Base-by-base conservation (phyloP, 2,329 filamentous ascomycete genomes). In the Colletotrichum paranaense region DNA sequence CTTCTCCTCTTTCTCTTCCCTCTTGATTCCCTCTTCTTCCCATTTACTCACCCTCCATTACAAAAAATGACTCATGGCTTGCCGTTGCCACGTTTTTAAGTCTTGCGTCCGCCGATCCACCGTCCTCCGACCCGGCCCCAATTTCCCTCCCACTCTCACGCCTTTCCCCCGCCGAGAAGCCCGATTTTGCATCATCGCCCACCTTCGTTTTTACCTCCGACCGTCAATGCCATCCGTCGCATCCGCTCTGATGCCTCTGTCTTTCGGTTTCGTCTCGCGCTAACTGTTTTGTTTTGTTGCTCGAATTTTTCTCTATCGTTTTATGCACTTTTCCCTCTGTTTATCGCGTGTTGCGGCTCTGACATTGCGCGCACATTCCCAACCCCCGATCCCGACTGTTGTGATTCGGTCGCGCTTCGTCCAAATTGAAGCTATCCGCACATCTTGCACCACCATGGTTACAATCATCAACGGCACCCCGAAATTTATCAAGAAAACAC, bases 381-480 rank as follows among this genome's bases (percentile, higher is more conserved):
- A 19, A 16, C 38, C 38, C 30, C 9, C 38, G 11, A 26, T 3
- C 56, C 24, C 14, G 35, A 46, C 64, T 24, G 53, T 62, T 42
- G 73, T 55, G 56, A 57, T 62, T 62, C 56, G 58, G 42, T 52
- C 57, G 60, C 60, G 63, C 62, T 30, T 57, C 30, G 42, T 35
- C 46, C 32, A 32, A 65, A 75, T 70, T 75, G 73, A 75, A 74
- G 73, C 73, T 75, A 75, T 75, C 73, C 73, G 66, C 73, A 71
- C 70, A 70, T 71, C 22, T 62, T 69, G 70, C 73, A 74, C 69
- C 69, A 65, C 73, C 67, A 4, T 53, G 60, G 62, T 62, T 60
- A 5, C 60, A 70, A 65, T 67, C 35, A 62, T 24, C 59, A 35
- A 28, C 67, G 60, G 22, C 56, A 52, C 42, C 60, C 19, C 11